Evolutionary conservation across 129 eudicot species (phyloP).

Genomic region (Apium graveolens): DNA sequence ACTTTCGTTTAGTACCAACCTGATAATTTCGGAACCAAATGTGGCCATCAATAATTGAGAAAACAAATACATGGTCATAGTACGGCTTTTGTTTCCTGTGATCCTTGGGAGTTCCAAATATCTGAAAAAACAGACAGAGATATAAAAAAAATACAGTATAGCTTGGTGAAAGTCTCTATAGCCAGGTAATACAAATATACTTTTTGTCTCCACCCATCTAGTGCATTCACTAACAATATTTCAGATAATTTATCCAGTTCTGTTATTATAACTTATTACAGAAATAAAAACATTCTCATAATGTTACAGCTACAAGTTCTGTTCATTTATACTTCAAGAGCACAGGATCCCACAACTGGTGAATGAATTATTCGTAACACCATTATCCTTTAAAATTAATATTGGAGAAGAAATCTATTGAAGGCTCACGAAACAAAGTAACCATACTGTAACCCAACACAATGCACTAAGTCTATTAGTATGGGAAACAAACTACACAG

Average conservation of each 20-base stretch:
- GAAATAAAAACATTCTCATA: background rate
- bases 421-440: too few relatives aligned
- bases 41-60: slow-evolving; percentile 87
- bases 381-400: too few relatives aligned
- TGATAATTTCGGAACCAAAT: slow-evolving; percentile 96
- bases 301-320: background rate
- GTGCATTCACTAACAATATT: background rate
- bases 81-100: slow-evolving; percentile 93
- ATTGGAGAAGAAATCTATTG: too few relatives aligned
- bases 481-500: background rate
- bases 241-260: background rate
- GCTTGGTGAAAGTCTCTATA: background rate
- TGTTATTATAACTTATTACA: background rate
- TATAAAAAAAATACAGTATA: background rate
- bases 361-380: too few relatives aligned
- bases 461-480: background rate
- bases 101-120: slow-evolving; percentile 88
- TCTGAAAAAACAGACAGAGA: slow-evolving; percentile 34
- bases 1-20: slow-evolving; percentile 28
- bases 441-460: too few relatives aligned
- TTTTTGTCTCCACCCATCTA: background rate
- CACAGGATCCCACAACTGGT: background rate
- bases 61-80: slow-evolving; percentile 87
- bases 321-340: background rate
- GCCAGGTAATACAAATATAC: background rate